phyloP scores from a whole-genome alignment of 164 flowering plant species.

The Cinnamomum chago region DNA sequence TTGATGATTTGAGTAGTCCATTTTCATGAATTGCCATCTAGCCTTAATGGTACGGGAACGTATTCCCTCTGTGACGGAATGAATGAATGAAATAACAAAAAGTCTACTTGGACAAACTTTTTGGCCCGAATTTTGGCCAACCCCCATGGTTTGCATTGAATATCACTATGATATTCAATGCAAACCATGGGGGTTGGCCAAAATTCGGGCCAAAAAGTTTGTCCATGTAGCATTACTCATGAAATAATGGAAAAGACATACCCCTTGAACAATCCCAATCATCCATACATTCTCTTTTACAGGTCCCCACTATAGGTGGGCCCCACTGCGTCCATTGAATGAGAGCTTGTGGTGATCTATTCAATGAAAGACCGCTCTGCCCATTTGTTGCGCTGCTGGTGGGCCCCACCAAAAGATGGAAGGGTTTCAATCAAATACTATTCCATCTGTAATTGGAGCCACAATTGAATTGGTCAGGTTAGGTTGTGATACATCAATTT shows the following conservation, averaged over 20 bases:
- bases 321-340: not conserved
- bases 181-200: too few species aligned
- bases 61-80: too few species aligned
- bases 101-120: too few species aligned
- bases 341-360: not conserved
- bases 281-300: not conserved
- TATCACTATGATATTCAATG: too few species aligned
- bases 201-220: too few species aligned
- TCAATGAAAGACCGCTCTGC: not conserved
- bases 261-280: not conserved
- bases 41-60: too few species aligned
- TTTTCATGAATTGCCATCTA: too few species aligned
- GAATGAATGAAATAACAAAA: too few species aligned
- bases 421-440: not conserved
- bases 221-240: too few species aligned
- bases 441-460: not conserved
- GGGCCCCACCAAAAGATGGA: not conserved
- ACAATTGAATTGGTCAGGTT: not conserved
- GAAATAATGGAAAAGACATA: not conserved
- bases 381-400: not conserved
- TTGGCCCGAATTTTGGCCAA: too few species aligned
- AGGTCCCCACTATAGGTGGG: not conserved
- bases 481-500: not conserved
- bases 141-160: too few species aligned
- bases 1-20: not conserved